Percentiles rank a stretch among this genome's conserved stretches.
These are phyloP conservation scores for Psilocybe cubensis DNA, from an alignment of 768 basidiomycete genomes.

Conservation along the genomic window DNA sequence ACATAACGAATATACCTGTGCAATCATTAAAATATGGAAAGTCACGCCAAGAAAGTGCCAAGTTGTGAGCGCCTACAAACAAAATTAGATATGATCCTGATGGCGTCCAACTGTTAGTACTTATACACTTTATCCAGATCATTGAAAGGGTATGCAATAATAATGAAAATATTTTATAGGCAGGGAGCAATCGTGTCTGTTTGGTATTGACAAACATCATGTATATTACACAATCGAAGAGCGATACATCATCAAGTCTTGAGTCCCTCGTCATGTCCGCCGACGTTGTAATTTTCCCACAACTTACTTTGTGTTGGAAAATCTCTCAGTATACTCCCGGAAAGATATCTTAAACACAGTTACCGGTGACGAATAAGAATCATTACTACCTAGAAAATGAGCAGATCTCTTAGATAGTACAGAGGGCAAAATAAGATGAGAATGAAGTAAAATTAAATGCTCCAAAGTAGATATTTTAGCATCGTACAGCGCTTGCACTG, in stretches of 20 bases:
- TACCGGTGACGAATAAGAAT: neutral
- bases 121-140: too few species aligned
- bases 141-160: too few species aligned
- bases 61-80: neutral
- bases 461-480: neutral
- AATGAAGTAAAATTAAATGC: neutral
- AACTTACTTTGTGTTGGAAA: neutral
- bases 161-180: too few species aligned
- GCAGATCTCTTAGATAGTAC: neutral
- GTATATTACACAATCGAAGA: too few species aligned
- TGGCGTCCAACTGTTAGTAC: neutral
- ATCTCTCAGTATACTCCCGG: too few species aligned
- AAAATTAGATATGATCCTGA: neutral
- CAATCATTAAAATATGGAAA: too few species aligned
- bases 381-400: neutral
- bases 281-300: neutral
- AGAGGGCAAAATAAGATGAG: neutral
- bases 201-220: too few species aligned
- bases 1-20: too few species aligned
- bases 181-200: too few species aligned
- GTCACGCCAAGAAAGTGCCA: neutral
- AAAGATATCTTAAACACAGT: too few species aligned
- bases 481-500: neutral
- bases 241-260: too few species aligned
- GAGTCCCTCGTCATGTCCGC: neutral